These are phyloP conservation scores for Malus hybrid DNA, from an alignment of 331 rosid genomes.

Conservation along the genomic window DNA sequence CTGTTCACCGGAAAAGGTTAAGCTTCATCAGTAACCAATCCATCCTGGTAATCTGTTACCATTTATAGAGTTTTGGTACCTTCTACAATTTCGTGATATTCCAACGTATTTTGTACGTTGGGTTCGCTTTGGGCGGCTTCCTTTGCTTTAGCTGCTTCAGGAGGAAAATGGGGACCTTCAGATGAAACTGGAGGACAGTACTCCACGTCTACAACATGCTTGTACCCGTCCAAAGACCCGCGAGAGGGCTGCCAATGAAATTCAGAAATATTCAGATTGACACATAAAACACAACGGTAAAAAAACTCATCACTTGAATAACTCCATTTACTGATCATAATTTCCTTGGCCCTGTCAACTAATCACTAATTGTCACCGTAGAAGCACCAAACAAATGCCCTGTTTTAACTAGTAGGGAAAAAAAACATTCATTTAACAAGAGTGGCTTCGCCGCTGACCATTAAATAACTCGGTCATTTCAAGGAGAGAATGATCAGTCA, in stretches of 20 bases:
- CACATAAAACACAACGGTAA: too few relatives aligned
- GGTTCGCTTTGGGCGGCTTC: conserved; percentile 84
- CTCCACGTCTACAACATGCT: conserved; percentile 83
- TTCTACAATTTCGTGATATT: conserved; percentile 88
- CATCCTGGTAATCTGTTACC: conserved; percentile 1
- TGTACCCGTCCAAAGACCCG: conserved; percentile 80
- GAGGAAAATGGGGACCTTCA: conserved; percentile 71
- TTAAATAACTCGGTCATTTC: too few relatives aligned
- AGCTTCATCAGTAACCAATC: not conserved
- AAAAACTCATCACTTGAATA: too few relatives aligned
- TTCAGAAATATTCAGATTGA: too few relatives aligned
- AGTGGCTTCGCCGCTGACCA: too few relatives aligned
- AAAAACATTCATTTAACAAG: too few relatives aligned
- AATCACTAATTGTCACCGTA: not conserved
- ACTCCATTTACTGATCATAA: not conserved
- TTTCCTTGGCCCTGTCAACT: not conserved
- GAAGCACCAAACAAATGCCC: too few relatives aligned
- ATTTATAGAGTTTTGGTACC: conserved; percentile 28
- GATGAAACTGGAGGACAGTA: conserved; percentile 69
- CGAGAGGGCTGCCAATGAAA: conserved; percentile 60
- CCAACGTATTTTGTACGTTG: conserved; percentile 50
- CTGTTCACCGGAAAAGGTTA: conserved; percentile 31
- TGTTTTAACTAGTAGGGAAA: too few relatives aligned
- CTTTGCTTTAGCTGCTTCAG: conserved; percentile 77
- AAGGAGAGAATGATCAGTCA: conserved; percentile 24